phyloP scores from a whole-genome alignment of 73 alveolate species.

The Blepharisma japonicum region DNA sequence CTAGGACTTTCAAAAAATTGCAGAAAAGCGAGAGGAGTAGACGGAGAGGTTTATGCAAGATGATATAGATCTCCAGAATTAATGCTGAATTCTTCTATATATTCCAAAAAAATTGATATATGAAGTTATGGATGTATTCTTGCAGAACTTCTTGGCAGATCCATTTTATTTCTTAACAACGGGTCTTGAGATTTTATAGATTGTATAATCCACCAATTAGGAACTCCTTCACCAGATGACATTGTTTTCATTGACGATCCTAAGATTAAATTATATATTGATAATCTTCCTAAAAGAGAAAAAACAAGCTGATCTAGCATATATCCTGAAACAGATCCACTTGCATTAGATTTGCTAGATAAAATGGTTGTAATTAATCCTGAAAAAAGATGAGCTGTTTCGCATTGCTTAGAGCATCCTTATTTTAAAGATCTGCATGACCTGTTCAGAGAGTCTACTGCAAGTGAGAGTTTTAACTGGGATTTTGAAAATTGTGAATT shows the following conservation, averaged over 20 bases:
- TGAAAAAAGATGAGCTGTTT: constrained; percentile 48
- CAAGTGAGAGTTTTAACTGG: constrained; percentile 78
- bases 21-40: constrained; percentile 11
- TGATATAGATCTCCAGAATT: constrained; percentile 80
- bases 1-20: constrained; percentile 43
- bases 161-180: constrained; percentile 70
- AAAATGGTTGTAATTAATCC: constrained; percentile 44
- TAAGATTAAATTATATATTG: constrained; percentile 56
- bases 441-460: constrained; percentile 3
- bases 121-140: constrained; percentile 76
- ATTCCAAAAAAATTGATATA: constrained; percentile 55
- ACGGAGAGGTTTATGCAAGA: constrained; percentile 59
- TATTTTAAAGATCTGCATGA: constrained; percentile 46
- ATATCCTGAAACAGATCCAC: constrained; percentile 40
- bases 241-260: constrained; percentile 66
- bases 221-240: constrained; percentile 73
- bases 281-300: constrained; percentile 35
- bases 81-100: constrained; percentile 58
- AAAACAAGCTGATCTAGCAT: constrained; percentile 17
- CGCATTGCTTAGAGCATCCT: constrained; percentile 54
- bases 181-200: constrained; percentile 47
- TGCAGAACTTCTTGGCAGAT: constrained; percentile 76
- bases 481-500: constrained; percentile 79
- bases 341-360: constrained; percentile 39
- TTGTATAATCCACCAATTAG: constrained; percentile 58